phyloP scores from a whole-genome alignment of 1,139 yeast species.

The Tardiomyces digboiensis region DNA sequence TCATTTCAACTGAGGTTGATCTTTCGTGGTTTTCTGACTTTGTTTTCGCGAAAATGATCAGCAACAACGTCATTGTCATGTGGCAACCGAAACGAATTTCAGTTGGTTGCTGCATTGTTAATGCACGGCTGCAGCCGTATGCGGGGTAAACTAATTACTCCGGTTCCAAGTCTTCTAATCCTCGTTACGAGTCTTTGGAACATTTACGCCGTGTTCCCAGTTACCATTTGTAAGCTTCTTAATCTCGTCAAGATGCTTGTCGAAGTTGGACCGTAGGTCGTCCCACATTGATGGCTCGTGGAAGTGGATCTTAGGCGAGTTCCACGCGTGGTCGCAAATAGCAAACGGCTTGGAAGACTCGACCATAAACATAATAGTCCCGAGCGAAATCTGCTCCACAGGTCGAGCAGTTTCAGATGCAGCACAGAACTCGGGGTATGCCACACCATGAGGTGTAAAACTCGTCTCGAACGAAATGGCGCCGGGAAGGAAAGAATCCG shows the following conservation, averaged over 20 bases:
- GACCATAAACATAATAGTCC: background rate
- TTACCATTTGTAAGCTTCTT: constrained; percentile 4
- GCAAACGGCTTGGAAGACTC: background rate
- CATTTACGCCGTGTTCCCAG: constrained; percentile 5
- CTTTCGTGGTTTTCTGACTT: too few species aligned
- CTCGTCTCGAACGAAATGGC: background rate
- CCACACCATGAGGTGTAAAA: background rate
- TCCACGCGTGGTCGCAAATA: background rate
- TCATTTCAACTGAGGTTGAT: too few species aligned
- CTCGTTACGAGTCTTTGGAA: too few species aligned
- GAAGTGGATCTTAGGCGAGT: background rate
- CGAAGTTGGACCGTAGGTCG: constrained; percentile 3
- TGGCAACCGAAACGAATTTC: too few species aligned
- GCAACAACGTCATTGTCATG: too few species aligned
- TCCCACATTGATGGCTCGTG: constrained; percentile 1
- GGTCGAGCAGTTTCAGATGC: background rate
- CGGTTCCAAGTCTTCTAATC: too few species aligned
- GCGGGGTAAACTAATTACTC: too few species aligned
- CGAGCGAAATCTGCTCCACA: background rate
- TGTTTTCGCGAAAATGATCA: too few species aligned
- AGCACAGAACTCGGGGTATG: background rate
- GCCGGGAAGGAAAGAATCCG: background rate
- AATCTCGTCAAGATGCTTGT: constrained; percentile 3
- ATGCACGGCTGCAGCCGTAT: too few species aligned
- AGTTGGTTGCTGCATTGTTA: too few species aligned